Evolutionary conservation across 2,329 filamentous ascomycete genomes (phyloP).

Genomic region (Geosmithia morbida): DNA sequence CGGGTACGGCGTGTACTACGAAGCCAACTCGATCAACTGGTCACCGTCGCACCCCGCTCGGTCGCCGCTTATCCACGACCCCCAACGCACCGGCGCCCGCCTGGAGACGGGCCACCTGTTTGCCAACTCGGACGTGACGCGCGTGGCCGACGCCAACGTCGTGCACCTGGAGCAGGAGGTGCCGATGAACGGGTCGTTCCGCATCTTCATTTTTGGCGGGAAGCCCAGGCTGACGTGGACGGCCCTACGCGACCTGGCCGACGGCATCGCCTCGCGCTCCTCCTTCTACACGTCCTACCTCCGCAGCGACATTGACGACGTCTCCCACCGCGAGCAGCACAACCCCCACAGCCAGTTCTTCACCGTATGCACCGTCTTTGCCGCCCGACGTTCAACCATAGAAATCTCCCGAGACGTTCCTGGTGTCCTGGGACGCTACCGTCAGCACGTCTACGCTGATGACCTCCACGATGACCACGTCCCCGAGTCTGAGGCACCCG

Average conservation of each 20-base stretch:
- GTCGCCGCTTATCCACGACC: slow-evolving; percentile 53
- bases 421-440: slow-evolving; percentile 55
- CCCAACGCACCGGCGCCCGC: slow-evolving; percentile 32
- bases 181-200: slow-evolving; percentile 76
- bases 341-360: slow-evolving; percentile 78
- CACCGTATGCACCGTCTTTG: slow-evolving; percentile 64
- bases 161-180: slow-evolving; percentile 85
- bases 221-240: slow-evolving; percentile 39
- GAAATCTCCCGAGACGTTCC: slow-evolving; percentile 63
- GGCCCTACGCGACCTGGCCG: slow-evolving; percentile 57
- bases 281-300: slow-evolving; percentile 62
- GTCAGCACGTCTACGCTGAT: slow-evolving; percentile 75
- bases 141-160: slow-evolving; percentile 77
- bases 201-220: slow-evolving; percentile 78
- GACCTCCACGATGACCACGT: slow-evolving; percentile 62
- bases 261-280: slow-evolving; percentile 44
- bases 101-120: slow-evolving; percentile 64
- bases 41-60: slow-evolving; percentile 56
- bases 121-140: slow-evolving; percentile 66
- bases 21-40: slow-evolving; percentile 76
- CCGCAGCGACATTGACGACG: slow-evolving; percentile 42
- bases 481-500: slow-evolving; percentile 54
- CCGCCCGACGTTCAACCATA: slow-evolving; percentile 49
- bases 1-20: slow-evolving; percentile 80
- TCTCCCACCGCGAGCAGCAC: slow-evolving; percentile 66